phyloP scores from a whole-genome alignment of 305 asterid species.

The Fraxinus dipetala region DNA sequence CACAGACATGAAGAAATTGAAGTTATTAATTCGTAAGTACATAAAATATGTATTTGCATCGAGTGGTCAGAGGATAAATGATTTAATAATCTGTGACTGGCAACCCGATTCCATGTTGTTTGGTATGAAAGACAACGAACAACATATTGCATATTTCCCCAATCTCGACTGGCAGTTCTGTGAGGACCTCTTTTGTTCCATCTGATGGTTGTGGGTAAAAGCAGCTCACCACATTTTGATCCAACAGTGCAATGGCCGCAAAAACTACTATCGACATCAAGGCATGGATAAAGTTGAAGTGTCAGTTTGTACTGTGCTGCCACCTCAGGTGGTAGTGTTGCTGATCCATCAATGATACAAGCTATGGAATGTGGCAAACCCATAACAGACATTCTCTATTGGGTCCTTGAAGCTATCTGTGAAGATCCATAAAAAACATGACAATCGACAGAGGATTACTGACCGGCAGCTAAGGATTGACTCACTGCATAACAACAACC shows the following conservation, averaged over 20 bases:
- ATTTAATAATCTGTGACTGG: conserved; percentile 49
- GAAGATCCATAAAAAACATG: conserved; percentile 62
- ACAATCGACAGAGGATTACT: conserved; percentile 55
- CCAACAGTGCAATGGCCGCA: conserved; percentile 63
- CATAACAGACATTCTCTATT: conserved; percentile 64
- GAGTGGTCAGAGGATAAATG: background rate
- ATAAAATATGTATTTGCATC: background rate
- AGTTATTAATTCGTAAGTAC: background rate
- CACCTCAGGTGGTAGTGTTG: conserved; percentile 37
- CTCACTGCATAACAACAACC: conserved; percentile 62
- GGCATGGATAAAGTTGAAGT: conserved; percentile 66
- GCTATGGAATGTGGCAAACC: conserved; percentile 62
- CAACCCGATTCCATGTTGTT: conserved; percentile 85
- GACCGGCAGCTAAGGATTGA: conserved; percentile 49
- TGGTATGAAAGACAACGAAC: conserved; percentile 71
- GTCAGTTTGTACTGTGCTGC: conserved; percentile 56
- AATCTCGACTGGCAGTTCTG: conserved; percentile 70
- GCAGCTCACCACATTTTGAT: conserved; percentile 62
- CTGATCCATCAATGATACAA: conserved; percentile 77
- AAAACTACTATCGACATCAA: conserved; percentile 76
- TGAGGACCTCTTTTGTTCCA: conserved; percentile 52
- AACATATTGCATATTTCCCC: conserved; percentile 76
- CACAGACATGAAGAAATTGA: background rate
- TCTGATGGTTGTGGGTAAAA: conserved; percentile 63
- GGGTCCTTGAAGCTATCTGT: conserved; percentile 81